phyloP scores from a whole-genome alignment of 495 filamentous ascomycete species.

The Viridothelium virens region DNA sequence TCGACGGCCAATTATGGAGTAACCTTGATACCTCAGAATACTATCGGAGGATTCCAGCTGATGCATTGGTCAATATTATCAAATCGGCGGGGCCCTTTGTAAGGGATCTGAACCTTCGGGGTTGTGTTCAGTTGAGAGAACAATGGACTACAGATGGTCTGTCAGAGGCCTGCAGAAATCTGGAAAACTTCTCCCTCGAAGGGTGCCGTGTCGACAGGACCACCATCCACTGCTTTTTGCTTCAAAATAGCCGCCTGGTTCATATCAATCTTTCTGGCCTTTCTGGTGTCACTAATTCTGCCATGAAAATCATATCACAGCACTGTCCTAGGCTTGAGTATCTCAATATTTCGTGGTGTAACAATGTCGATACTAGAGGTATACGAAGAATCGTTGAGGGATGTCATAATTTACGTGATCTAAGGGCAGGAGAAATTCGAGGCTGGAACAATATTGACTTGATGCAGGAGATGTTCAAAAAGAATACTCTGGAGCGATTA shows the following conservation, averaged over 20 bases:
- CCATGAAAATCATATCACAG: constrained; percentile 79
- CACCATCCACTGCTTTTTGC: constrained; percentile 71
- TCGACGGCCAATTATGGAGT: constrained; percentile 90
- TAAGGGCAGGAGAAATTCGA: constrained; percentile 72
- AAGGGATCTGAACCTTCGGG: constrained; percentile 77
- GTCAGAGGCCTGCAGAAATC: constrained; percentile 71
- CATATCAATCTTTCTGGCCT: constrained; percentile 82
- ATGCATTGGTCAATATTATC: constrained; percentile 77
- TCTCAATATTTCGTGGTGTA: constrained; percentile 89
- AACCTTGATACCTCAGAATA: constrained; percentile 77
- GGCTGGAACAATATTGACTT: constrained; percentile 69
- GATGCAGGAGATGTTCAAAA: constrained; percentile 61
- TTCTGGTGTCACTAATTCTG: constrained; percentile 67
- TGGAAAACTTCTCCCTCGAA: constrained; percentile 79
- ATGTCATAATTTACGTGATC: constrained; percentile 66
- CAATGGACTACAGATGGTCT: constrained; percentile 69
- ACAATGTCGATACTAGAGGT: constrained; percentile 74
- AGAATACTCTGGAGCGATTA: constrained; percentile 73
- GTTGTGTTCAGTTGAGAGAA: constrained; percentile 68
- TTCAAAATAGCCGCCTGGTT: constrained; percentile 65
- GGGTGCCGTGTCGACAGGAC: constrained; percentile 77
- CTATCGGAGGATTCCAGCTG: constrained; percentile 77
- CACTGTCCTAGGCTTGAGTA: constrained; percentile 73
- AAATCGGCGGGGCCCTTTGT: constrained; percentile 79
- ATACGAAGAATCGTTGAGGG: constrained; percentile 61